Conservation (phyloP, 805 yeast species). For the Starmerella apis region DNA sequence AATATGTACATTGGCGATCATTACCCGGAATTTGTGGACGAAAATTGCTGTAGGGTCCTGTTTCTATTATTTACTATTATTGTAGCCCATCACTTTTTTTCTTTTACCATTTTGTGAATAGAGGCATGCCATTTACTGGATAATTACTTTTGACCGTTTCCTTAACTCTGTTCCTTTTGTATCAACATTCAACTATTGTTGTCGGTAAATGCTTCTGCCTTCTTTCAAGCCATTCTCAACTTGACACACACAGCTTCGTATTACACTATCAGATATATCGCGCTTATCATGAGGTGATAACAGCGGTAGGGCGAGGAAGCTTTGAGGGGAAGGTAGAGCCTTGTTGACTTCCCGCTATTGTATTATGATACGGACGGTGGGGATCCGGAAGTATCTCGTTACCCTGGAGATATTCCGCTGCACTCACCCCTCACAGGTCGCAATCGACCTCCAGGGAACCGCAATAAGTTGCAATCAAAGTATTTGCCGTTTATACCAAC, state of each 20-base stretch:
- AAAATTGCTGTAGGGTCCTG: no score
- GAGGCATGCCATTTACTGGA: neutral
- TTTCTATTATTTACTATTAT: no score
- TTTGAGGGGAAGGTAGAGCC: constrained; percentile 1
- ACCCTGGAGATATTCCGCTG: neutral
- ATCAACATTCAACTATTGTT: no score
- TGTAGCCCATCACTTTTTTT: no score
- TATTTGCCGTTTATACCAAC: neutral
- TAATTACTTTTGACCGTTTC: neutral
- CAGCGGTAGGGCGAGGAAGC: neutral
- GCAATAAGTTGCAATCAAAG: neutral
- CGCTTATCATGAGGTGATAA: neutral
- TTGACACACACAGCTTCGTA: neutral
- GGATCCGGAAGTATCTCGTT: neutral
- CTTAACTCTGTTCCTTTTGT: no score
- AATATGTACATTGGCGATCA: neutral
- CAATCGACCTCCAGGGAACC: neutral
- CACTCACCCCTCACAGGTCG: constrained; percentile 1
- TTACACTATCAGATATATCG: neutral
- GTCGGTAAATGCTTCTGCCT: no score
- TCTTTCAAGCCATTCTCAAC: neutral
- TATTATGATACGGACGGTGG: neutral
- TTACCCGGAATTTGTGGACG: neutral
- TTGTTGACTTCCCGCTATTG: neutral
- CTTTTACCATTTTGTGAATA: neutral